These are phyloP conservation scores for Diplogelasinospora grovesii DNA, from an alignment of 495 filamentous ascomycete species.

Conservation along the genomic window DNA sequence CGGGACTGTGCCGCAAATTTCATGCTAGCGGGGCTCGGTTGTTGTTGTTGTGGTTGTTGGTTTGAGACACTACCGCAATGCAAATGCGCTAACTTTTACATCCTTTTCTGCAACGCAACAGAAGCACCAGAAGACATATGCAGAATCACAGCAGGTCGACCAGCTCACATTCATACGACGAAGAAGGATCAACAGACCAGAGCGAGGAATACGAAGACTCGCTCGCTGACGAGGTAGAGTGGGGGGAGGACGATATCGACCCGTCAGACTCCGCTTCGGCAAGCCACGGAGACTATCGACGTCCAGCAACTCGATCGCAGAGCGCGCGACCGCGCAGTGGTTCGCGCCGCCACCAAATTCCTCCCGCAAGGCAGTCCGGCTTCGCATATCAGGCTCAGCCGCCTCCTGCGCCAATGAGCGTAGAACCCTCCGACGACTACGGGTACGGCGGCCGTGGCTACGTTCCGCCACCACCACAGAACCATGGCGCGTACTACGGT, in stretches of 20 bases:
- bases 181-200: constrained; percentile 18
- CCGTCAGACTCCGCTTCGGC: constrained; percentile 77
- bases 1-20: constrained; percentile 19
- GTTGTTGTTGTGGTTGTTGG: too few relatives aligned
- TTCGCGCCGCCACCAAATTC: constrained; percentile 32
- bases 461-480: constrained; percentile 26
- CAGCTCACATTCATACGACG: constrained; percentile 24
- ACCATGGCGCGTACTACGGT: constrained; percentile 29
- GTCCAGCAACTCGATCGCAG: constrained; percentile 19
- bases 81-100: constrained; percentile 3
- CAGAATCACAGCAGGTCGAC: constrained; percentile 35
- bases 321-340: constrained; percentile 28
- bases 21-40: too few relatives aligned
- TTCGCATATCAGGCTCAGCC: constrained; percentile 29
- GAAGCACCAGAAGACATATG: constrained; percentile 43
- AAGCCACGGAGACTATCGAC: constrained; percentile 19
- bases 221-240: constrained; percentile 46
- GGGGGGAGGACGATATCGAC: constrained; percentile 57
- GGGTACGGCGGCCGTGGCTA: constrained; percentile 25
- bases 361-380: constrained; percentile 24
- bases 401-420: constrained; percentile 38
- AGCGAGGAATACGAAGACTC: constrained; percentile 30
- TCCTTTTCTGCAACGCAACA: not conserved
- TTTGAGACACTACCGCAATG: too few relatives aligned
- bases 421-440: constrained; percentile 41